A percentile compares a stretch with the other conserved stretches of the same genome.
Evolutionary conservation across 2,329 filamentous ascomycete genomes (phyloP).

Genomic region (Aquanectria penicillioides): DNA sequence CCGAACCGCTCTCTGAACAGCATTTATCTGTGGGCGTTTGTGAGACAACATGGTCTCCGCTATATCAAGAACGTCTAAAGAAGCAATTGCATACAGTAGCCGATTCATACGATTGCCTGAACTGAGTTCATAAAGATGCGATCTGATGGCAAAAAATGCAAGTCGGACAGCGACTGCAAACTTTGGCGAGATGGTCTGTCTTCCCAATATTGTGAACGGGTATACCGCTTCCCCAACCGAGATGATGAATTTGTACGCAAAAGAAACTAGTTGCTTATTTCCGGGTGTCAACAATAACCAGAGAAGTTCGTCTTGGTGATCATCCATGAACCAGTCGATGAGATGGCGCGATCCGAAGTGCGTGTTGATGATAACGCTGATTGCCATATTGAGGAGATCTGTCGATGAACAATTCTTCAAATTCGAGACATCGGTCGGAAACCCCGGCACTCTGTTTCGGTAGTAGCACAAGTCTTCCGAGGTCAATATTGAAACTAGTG

Average conservation of each 20-base stretch:
- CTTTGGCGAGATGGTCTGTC: too few species aligned
- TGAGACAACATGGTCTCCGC: too few species aligned
- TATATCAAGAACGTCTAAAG: too few species aligned
- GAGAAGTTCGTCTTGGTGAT: neutral
- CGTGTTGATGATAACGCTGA: neutral
- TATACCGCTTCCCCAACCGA: accelerated
- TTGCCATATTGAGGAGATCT: neutral
- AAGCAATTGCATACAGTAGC: too few species aligned
- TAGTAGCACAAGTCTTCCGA: neutral
- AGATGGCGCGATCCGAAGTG: neutral
- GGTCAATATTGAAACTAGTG: neutral
- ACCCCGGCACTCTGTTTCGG: neutral
- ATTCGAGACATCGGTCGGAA: neutral
- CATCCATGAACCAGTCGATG: neutral
- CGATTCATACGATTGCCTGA: too few species aligned
- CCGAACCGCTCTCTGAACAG: too few species aligned
- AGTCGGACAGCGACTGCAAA: too few species aligned
- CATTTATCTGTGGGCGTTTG: too few species aligned
- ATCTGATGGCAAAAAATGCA: too few species aligned
- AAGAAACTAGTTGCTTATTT: neutral
- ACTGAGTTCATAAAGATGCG: too few species aligned
- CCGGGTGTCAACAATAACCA: neutral
- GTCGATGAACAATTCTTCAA: neutral
- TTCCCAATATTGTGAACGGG: too few species aligned
- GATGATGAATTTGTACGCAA: neutral